Conservation (phyloP, 1,284 basidiomycete species). For the Puccinia triticina region DNA sequence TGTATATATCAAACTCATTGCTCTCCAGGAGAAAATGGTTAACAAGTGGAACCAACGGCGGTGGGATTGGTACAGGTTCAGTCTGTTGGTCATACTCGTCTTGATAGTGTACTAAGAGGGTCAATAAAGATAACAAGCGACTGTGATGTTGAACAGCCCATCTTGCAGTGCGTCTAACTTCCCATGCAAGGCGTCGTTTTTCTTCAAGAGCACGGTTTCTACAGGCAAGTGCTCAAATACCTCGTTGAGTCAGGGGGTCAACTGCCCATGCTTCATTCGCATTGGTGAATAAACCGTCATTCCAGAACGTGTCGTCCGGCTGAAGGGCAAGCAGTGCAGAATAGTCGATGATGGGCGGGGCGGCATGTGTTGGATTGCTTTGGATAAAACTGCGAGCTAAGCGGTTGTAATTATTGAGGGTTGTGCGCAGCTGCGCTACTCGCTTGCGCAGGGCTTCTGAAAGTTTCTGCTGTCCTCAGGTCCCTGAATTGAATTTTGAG, state of each 20-base stretch:
- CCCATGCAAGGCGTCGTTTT: not conserved
- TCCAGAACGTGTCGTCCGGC: too few species aligned
- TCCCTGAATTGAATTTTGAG: not conserved
- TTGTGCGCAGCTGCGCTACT: not conserved
- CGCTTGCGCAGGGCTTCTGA: not conserved
- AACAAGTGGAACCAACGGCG: not conserved
- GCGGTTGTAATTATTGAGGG: not conserved
- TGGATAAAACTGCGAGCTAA: not conserved
- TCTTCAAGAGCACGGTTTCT: not conserved
- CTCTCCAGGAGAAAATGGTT: not conserved
- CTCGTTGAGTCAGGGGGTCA: not conserved
- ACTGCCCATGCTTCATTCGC: not conserved
- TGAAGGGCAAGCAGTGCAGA: not conserved
- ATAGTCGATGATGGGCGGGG: not conserved
- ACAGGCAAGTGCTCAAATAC: not conserved
- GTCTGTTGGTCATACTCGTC: too few species aligned
- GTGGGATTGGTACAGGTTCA: not conserved
- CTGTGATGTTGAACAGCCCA: not conserved
- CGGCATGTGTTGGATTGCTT: not conserved
- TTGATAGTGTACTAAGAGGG: too few species aligned
- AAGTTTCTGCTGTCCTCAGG: not conserved
- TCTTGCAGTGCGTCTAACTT: not conserved
- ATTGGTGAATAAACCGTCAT: too few species aligned
- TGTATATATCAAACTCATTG: not conserved
- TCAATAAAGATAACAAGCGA: not conserved